A percentile compares a stretch with the other conserved stretches of the same genome.
These are phyloP conservation scores for Aspergillus baeticus DNA, from an alignment of 495 filamentous ascomycete genomes.

Conservation along the genomic window DNA sequence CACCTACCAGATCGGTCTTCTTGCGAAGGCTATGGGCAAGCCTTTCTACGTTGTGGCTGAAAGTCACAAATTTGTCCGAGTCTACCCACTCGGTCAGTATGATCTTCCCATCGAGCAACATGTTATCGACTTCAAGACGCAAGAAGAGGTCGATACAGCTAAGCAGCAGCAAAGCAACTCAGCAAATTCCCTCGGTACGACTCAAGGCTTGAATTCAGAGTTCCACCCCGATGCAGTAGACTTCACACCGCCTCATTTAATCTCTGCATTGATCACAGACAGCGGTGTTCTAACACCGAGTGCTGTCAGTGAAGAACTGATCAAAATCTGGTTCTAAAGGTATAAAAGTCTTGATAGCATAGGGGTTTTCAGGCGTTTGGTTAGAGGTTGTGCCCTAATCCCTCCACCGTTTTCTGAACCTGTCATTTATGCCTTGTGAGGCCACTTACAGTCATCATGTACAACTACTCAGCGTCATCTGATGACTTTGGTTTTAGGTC, in stretches of 20 bases:
- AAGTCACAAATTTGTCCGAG: constrained; percentile 89
- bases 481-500: not conserved
- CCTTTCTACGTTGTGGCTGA: constrained; percentile 91
- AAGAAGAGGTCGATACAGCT: constrained; percentile 47
- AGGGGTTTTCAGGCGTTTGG: constrained; percentile 10
- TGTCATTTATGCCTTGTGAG: not conserved
- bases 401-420: not conserved
- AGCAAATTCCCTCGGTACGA: not conserved
- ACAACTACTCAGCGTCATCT: constrained; percentile 1
- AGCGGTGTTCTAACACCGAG: constrained; percentile 71
- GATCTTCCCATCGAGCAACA: constrained; percentile 74
- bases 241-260: constrained; percentile 80
- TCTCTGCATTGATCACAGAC: constrained; percentile 79
- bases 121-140: constrained; percentile 67
- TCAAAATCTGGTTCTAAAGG: constrained; percentile 72
- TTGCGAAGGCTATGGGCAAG: constrained; percentile 74
- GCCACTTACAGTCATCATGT: not conserved
- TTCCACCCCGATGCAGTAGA: constrained; percentile 64
- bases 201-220: constrained; percentile 3
- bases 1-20: constrained; percentile 82
- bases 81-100: constrained; percentile 76
- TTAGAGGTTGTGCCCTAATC: constrained; percentile 1
- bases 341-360: not conserved
- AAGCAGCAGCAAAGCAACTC: constrained; percentile 23
- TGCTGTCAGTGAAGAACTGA: constrained; percentile 74